Conservation (phyloP, 2,329 filamentous ascomycete genomes). For the Ceratocystiopsis sp. region DNA sequence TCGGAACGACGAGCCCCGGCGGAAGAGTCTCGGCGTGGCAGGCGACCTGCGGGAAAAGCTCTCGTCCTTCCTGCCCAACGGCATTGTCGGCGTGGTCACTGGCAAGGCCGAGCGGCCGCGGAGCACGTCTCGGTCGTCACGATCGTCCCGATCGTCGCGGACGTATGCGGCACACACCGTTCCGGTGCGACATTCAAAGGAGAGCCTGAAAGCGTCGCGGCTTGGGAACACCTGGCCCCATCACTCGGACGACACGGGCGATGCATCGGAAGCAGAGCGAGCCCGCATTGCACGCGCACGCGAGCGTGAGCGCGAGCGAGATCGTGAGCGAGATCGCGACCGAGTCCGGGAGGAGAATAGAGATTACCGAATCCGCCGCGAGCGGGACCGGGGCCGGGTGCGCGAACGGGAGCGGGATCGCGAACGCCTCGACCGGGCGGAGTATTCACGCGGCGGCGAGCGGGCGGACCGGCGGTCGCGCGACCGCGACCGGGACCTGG, state of each 20-base stretch:
- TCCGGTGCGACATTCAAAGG: constrained; percentile 20
- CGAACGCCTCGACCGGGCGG: constrained; percentile 9
- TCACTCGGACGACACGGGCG: constrained; percentile 14
- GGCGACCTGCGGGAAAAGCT: constrained; percentile 25
- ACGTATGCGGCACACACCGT: not conserved
- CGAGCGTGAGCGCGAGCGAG: constrained; percentile 10
- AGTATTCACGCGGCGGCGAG: constrained; percentile 16
- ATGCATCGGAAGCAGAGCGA: constrained; percentile 2
- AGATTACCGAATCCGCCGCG: not conserved
- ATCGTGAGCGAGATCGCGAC: constrained; percentile 2
- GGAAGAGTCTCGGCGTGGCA: constrained; percentile 20
- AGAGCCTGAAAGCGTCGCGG: constrained; percentile 23
- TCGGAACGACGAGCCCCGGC: constrained; percentile 19
- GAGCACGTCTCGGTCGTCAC: constrained; percentile 7
- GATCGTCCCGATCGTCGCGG: too few relatives aligned
- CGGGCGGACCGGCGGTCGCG: constrained; percentile 14
- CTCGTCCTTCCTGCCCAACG: constrained; percentile 24
- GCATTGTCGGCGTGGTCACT: constrained; percentile 10
- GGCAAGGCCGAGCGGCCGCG: constrained; percentile 16
- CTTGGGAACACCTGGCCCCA: constrained; percentile 26
- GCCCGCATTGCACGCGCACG: constrained; percentile 15
- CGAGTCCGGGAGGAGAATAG: constrained; percentile 11
- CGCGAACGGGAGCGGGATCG: constrained; percentile 4
- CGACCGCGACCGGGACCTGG: constrained; percentile 19
- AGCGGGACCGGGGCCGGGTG: not conserved